These are phyloP conservation scores for Viola pubescens DNA, from an alignment of 441 rosid genomes.

Conservation along the genomic window DNA sequence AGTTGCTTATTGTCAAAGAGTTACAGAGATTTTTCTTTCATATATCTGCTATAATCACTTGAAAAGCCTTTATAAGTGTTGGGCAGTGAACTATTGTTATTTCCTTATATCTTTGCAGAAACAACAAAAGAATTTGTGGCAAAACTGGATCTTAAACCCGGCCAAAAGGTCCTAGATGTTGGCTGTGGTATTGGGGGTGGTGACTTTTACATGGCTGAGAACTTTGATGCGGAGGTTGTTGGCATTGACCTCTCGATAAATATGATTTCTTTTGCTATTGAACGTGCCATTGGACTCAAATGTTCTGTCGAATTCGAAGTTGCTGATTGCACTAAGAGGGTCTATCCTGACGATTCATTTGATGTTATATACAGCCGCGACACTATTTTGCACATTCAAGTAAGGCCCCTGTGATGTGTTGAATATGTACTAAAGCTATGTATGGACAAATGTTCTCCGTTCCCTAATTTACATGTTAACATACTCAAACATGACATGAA, in stretches of 20 bases:
- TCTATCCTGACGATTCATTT: conserved; percentile 61
- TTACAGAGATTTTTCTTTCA: too few species aligned
- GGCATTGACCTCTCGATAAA: conserved; percentile 94
- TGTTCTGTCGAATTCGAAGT: conserved; percentile 93
- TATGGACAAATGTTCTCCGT: too few species aligned
- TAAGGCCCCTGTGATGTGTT: conserved; percentile 14
- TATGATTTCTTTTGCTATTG: conserved; percentile 92
- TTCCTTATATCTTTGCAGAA: conserved; percentile 36
- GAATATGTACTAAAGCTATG: too few species aligned
- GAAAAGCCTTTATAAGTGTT: too few species aligned
- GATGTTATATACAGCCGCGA: conserved; percentile 96
- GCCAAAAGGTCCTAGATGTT: conserved; percentile 93
- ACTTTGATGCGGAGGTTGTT: conserved; percentile 68
- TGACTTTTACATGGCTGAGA: conserved; percentile 94
- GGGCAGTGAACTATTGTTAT: too few species aligned
- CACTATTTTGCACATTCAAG: conserved; percentile 88
- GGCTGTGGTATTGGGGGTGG: conserved; percentile 99
- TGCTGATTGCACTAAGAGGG: conserved; percentile 84
- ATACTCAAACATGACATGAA: too few species aligned
- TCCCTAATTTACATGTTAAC: too few species aligned
- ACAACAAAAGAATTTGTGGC: conserved; percentile 93
- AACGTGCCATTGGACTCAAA: conserved; percentile 84
- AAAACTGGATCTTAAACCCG: conserved; percentile 74
- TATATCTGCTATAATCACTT: too few species aligned
- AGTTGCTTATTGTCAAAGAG: too few species aligned